Percentiles rank a stretch among this genome's conserved stretches.
These are phyloP conservation scores for Suillus subaureus DNA, from an alignment of 768 basidiomycete species.

Conservation along the genomic window DNA sequence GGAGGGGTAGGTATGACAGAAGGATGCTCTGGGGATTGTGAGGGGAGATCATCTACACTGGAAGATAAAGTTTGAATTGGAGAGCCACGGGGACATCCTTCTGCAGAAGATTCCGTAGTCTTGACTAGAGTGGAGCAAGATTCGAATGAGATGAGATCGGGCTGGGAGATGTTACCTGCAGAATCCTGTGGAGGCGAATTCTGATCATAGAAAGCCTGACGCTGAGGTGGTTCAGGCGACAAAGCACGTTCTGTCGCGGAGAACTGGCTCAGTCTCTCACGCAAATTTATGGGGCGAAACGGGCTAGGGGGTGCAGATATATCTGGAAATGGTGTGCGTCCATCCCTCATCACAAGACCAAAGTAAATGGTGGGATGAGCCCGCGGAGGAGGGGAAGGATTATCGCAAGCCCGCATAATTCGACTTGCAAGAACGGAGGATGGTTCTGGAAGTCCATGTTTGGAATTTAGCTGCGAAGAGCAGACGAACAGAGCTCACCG, in stretches of 20 bases:
- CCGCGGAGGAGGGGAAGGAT: slow-evolving; percentile 70
- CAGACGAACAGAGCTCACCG: slow-evolving; percentile 31
- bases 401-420: slow-evolving; percentile 70
- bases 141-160: slow-evolving; percentile 45
- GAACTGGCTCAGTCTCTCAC: slow-evolving; percentile 28
- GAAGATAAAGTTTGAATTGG: slow-evolving; percentile 18
- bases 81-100: slow-evolving; percentile 7
- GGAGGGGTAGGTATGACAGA: slow-evolving; percentile 1
- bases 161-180: slow-evolving; percentile 19
- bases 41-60: slow-evolving; percentile 26
- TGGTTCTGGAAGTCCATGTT: slow-evolving; percentile 49
- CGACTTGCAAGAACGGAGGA: slow-evolving; percentile 65
- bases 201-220: not conserved
- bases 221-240: slow-evolving; percentile 8
- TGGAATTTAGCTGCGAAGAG: slow-evolving; percentile 11
- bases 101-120: slow-evolving; percentile 7
- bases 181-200: slow-evolving; percentile 5
- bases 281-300: slow-evolving; percentile 34
- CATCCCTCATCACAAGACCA: slow-evolving; percentile 17
- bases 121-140: slow-evolving; percentile 37
- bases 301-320: slow-evolving; percentile 30
- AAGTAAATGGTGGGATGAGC: slow-evolving; percentile 20
- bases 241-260: slow-evolving; percentile 11
- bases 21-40: slow-evolving; percentile 21
- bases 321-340: slow-evolving; percentile 18